Conservation (phyloP, 1,284 basidiomycete species). For the Pseudozyma sp. region DNA sequence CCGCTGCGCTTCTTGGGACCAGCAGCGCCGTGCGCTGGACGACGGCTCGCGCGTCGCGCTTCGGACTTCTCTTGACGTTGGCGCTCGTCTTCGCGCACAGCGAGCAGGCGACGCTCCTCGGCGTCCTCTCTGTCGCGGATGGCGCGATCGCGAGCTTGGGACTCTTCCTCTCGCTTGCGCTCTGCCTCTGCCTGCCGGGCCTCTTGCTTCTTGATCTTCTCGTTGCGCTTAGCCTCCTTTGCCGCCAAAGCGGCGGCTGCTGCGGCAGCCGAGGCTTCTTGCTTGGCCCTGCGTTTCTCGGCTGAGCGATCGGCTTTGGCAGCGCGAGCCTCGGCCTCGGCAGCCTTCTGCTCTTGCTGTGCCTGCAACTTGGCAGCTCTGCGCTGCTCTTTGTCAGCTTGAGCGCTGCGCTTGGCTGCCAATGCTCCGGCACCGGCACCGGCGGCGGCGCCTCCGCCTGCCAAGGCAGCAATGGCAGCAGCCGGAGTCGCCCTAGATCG, state of each 20-base stretch:
- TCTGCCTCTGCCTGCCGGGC: constrained; percentile 37
- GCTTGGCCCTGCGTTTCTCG: constrained; percentile 40
- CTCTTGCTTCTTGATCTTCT: constrained; percentile 37
- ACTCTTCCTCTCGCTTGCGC: constrained; percentile 39
- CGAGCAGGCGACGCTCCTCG: constrained; percentile 41
- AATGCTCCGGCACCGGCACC: constrained; percentile 20
- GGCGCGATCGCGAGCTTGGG: constrained; percentile 36
- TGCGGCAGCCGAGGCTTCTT: constrained; percentile 46
- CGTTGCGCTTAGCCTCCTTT: constrained; percentile 45
- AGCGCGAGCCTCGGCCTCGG: constrained; percentile 28
- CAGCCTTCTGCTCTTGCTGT: constrained; percentile 34
- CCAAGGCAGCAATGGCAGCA: constrained; percentile 24
- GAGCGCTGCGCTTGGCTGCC: constrained; percentile 24
- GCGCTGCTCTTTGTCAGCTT: constrained; percentile 30
- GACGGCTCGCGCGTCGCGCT: constrained; percentile 38
- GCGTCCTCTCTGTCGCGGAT: constrained; percentile 44
- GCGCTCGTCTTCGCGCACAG: constrained; percentile 35
- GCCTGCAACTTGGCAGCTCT: constrained; percentile 27
- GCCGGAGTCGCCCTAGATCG: constrained; percentile 25
- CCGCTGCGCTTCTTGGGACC: constrained; percentile 29
- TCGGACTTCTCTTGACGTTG: constrained; percentile 39
- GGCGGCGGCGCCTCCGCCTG: constrained; percentile 13
- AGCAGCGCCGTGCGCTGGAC: constrained; percentile 27
- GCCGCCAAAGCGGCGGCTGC: constrained; percentile 45
- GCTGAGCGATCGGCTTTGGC: constrained; percentile 29